Evolutionary conservation across 345 rosid species (phyloP).

Genomic region (Punica granatum): DNA sequence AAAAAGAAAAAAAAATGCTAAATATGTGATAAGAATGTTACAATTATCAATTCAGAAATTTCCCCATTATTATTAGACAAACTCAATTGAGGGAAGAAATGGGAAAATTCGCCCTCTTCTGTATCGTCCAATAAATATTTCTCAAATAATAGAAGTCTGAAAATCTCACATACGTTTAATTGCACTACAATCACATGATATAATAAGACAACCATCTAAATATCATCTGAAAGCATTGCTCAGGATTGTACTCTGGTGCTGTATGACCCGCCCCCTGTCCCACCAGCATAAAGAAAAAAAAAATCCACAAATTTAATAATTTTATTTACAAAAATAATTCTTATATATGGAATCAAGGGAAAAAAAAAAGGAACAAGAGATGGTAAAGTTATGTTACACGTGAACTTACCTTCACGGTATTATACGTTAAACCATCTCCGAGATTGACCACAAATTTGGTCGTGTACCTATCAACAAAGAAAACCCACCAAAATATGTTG

Average conservation of each 20-base stretch:
- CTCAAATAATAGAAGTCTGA: background rate
- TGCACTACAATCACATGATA: constrained; percentile 3
- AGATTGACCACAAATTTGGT: background rate
- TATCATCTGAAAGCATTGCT: constrained; percentile 10
- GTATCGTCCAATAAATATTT: background rate
- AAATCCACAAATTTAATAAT: background rate
- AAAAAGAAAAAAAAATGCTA: too few relatives aligned
- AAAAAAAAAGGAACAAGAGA: background rate
- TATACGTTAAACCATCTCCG: constrained; percentile 12
- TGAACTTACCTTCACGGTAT: constrained; percentile 9
- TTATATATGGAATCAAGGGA: background rate
- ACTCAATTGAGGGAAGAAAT: background rate
- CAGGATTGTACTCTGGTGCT: constrained; percentile 18
- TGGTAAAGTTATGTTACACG: too few relatives aligned
- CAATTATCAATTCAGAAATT: too few relatives aligned
- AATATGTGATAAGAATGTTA: too few relatives aligned
- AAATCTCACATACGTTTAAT: too few relatives aligned
- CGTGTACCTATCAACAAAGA: constrained; percentile 9
- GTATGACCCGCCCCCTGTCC: constrained; percentile 18
- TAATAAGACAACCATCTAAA: constrained; percentile 17
- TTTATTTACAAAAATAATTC: background rate
- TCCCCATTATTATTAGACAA: background rate
- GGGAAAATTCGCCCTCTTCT: too few relatives aligned
- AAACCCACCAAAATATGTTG: background rate
- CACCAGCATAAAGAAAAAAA: background rate